Percentiles rank a stretch among this genome's conserved stretches.
Conservation (phyloP, 192 early-diverging fungal genomes). For the Chytriomyces sp. region DNA sequence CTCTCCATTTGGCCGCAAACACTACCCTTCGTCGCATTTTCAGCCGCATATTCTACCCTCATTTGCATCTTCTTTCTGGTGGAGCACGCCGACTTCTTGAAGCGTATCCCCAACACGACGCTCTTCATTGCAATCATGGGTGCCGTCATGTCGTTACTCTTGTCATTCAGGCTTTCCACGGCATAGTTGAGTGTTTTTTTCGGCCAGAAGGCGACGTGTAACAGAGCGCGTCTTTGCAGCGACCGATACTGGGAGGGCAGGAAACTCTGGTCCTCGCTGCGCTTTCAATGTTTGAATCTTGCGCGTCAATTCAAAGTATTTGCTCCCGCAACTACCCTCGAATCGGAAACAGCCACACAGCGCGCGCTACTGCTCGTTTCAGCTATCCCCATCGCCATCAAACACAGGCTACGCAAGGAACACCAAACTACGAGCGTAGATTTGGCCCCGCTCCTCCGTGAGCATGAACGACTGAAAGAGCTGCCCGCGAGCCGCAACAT, state of each 20-base stretch:
- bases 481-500: too few relatives aligned
- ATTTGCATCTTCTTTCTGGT: conserved; percentile 26
- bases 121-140: too few relatives aligned
- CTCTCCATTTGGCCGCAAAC: too few relatives aligned
- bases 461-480: too few relatives aligned
- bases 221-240: too few relatives aligned
- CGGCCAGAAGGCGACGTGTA: too few relatives aligned
- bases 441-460: too few relatives aligned
- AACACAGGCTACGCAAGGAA: too few relatives aligned
- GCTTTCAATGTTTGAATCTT: conserved; percentile 71
- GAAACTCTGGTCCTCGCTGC: conserved; percentile 75
- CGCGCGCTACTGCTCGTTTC: not conserved
- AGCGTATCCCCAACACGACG: conserved; percentile 49
- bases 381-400: conserved; percentile 24
- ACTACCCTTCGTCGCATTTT: conserved; percentile 36
- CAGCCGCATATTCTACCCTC: too few relatives aligned
- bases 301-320: conserved; percentile 70
- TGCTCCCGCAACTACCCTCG: too few relatives aligned
- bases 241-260: conserved; percentile 92
- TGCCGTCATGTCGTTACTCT: not conserved
- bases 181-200: conserved; percentile 61
- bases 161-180: conserved; percentile 39
- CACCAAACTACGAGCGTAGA: too few relatives aligned
- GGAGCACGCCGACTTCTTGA: conserved; percentile 49
- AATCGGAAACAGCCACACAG: not conserved